A percentile compares a stretch with the other conserved stretches of the same genome.
phyloP scores from a whole-genome alignment of 148 eudicot species.

The Talinum fruticosum region DNA sequence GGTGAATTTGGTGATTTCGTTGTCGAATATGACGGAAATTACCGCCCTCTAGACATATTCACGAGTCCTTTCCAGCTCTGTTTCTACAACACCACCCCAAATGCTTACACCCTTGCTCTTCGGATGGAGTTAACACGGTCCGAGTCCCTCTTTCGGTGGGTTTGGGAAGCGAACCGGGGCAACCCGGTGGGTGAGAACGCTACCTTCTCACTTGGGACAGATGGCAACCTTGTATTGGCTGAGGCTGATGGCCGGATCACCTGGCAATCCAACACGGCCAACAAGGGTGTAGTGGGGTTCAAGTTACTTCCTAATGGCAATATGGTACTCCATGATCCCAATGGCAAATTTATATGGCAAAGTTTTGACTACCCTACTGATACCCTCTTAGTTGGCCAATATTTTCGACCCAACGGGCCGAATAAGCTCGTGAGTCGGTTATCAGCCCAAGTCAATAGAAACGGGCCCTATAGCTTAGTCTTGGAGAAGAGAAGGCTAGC shows the following conservation, averaged over 20 bases:
- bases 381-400: conserved; percentile 25
- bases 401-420: background rate
- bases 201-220: conserved; percentile 13
- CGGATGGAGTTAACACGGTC: conserved; percentile 11
- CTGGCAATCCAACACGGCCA: conserved; percentile 25
- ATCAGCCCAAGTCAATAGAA: background rate
- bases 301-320: conserved; percentile 24
- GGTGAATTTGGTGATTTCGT: too few species aligned
- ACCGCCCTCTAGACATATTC: background rate
- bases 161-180: conserved; percentile 30
- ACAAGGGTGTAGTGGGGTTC: conserved; percentile 23
- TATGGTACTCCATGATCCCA: conserved; percentile 21
- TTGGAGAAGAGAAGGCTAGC: conserved; percentile 10
- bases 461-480: conserved; percentile 21
- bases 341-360: conserved; percentile 18
- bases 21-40: too few species aligned
- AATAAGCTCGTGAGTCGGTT: conserved; percentile 18
- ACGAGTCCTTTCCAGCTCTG: background rate
- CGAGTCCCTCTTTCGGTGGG: conserved; percentile 8
- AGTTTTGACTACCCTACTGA: conserved; percentile 30
- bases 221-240: conserved; percentile 21
- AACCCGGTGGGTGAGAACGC: conserved; percentile 25
- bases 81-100: conserved; percentile 23
- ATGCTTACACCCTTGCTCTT: conserved; percentile 24
- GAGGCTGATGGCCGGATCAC: conserved; percentile 15